Percentiles rank a stretch among this genome's conserved stretches.
Evolutionary conservation across 805 yeast genomes (phyloP).

Genomic region (Torulaspora indica): DNA sequence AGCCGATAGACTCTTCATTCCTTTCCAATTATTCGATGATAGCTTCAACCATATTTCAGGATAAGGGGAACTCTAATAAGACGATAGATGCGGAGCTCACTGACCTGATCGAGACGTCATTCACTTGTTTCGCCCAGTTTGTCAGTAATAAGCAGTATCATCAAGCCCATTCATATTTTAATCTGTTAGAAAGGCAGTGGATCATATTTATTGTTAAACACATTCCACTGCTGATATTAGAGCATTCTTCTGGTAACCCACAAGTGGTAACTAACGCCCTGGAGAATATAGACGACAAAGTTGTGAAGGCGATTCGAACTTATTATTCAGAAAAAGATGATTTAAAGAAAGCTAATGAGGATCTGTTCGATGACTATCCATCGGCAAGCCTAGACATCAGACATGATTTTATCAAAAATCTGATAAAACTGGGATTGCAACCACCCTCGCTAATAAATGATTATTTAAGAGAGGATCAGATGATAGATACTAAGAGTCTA

Average conservation of each 20-base stretch:
- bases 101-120: conserved; percentile 37
- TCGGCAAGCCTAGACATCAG: conserved; percentile 45
- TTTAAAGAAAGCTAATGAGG: conserved; percentile 39
- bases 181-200: conserved; percentile 41
- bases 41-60: conserved; percentile 34
- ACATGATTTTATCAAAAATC: conserved; percentile 46
- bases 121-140: conserved; percentile 42
- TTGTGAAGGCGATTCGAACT: conserved; percentile 32
- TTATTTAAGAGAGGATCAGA: conserved; percentile 40
- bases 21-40: conserved; percentile 32
- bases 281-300: conserved; percentile 31
- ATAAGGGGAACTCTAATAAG: conserved; percentile 23
- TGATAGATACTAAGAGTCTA: conserved; percentile 35
- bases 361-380: conserved; percentile 49
- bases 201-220: conserved; percentile 43
- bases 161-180: conserved; percentile 35
- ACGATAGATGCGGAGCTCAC: conserved; percentile 22
- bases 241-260: conserved; percentile 27
- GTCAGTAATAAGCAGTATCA: conserved; percentile 42
- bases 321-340: conserved; percentile 37
- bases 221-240: conserved; percentile 43
- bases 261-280: conserved; percentile 27
- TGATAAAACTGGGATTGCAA: conserved; percentile 41
- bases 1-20: conserved; percentile 30
- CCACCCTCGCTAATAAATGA: conserved; percentile 34